phyloP scores from a whole-genome alignment of 148 eudicot species.

The Euryodendron excelsum region DNA sequence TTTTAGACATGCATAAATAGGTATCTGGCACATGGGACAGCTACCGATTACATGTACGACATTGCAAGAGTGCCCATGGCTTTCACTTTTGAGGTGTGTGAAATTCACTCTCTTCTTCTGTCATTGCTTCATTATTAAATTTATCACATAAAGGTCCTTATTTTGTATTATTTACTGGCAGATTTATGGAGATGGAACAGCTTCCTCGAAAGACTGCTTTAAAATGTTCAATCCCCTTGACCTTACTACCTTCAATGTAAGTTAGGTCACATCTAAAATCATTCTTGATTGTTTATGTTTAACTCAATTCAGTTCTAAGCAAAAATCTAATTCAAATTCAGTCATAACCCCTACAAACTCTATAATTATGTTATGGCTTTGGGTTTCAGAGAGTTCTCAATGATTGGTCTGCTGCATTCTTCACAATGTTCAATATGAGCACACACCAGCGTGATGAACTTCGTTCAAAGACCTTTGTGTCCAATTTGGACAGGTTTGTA shows the following conservation, averaged over 20 bases:
- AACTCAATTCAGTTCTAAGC: no score
- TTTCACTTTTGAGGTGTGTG: conserved; percentile 91
- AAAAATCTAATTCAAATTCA: no score
- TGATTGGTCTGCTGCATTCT: conserved; percentile 87
- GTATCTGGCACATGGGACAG: conserved; percentile 97
- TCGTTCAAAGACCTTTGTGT: conserved; percentile 28
- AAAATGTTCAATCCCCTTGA: conserved; percentile 94
- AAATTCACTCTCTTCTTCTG: conserved; percentile 8
- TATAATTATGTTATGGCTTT: conserved; percentile 4
- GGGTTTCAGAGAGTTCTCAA: conserved; percentile 77
- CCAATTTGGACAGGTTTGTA: conserved; percentile 46
- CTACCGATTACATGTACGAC: conserved; percentile 91
- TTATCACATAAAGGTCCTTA: not conserved
- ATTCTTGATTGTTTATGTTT: not conserved
- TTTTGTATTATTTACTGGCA: conserved; percentile 24
- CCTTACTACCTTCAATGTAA: conserved; percentile 67
- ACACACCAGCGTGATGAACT: conserved; percentile 52
- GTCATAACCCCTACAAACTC: no score
- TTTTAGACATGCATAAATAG: conserved; percentile 28
- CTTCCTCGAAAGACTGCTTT: conserved; percentile 85
- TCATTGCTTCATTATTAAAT: not conserved
- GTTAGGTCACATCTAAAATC: conserved; percentile 6
- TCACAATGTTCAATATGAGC: conserved; percentile 70
- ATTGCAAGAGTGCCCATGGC: conserved; percentile 93
- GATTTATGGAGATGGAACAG: conserved; percentile 86